Percentiles rank a stretch among this genome's conserved stretches.
These are phyloP conservation scores for Rhizopus stolonifer DNA, from an alignment of 371 early-diverging fungal genomes.

Conservation along the genomic window DNA sequence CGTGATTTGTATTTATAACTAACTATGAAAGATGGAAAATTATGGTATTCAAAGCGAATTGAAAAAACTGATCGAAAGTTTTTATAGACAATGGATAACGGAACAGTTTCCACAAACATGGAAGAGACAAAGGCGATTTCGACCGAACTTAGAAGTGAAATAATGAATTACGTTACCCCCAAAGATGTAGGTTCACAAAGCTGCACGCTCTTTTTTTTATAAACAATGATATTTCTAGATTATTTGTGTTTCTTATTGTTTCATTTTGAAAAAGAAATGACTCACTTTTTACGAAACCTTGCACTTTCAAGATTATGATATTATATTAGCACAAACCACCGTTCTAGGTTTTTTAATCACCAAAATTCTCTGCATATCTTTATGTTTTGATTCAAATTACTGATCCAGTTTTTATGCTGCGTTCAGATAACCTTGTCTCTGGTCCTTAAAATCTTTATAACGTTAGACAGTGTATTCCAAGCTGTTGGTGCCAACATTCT, in stretches of 20 bases:
- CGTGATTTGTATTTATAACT: no score
- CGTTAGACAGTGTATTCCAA: no score
- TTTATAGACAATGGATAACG: background rate
- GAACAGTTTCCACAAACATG: background rate
- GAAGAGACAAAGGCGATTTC: slow-evolving; percentile 2
- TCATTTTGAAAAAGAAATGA: slow-evolving; percentile 23
- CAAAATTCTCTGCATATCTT: no score
- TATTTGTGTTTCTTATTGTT: slow-evolving; percentile 38
- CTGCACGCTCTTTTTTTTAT: no score
- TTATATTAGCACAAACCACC: slow-evolving; percentile 18
- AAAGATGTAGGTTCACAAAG: slow-evolving; percentile 28
- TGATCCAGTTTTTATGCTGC: no score
- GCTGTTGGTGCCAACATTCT: no score
- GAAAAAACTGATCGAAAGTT: background rate
- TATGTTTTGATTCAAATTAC: no score
- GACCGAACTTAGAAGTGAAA: slow-evolving; percentile 8
- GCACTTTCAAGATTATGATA: slow-evolving; percentile 9
- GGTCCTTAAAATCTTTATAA: no score
- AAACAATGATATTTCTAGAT: slow-evolving; percentile 22
- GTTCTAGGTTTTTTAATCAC: slow-evolving; percentile 29
- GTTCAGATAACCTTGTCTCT: no score
- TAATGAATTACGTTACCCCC: slow-evolving; percentile 29
- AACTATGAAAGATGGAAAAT: no score
- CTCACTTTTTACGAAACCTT: slow-evolving; percentile 21
- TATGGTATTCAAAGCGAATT: background rate